Base-by-base conservation (phyloP, 2,329 filamentous ascomycete genomes). In the Pseudogymnoascus sp. region DNA sequence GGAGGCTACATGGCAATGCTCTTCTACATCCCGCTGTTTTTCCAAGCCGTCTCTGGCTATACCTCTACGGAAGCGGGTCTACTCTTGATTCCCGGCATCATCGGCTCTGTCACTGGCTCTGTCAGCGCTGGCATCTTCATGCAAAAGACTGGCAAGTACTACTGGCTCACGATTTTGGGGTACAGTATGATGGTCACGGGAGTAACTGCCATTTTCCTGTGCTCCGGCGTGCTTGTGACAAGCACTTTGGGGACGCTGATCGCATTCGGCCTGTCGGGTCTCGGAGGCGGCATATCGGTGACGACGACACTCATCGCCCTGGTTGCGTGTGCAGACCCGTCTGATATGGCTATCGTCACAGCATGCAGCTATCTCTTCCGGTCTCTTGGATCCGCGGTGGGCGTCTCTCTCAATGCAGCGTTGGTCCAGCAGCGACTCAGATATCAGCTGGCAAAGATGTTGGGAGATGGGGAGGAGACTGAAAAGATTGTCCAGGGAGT, bases 341-440 rank as follows among this genome's bases (percentile, higher is more conserved):
- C 84, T 47, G 89, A 93, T 68, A 86, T 89, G 66, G 89, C 90
- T 1, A 83, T 93, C 1, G 88, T 87, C 3, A 89, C 90, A 15
- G 90, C 90, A 7, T 91, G 88, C 73, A 89, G 86, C 19, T 93
- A 93, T 75, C 83, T 93, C 23, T 93, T 93, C 79, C 86, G 90
- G 40, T 88, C 87, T 1, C 79, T 93, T 0, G 90, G 89, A 10
- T 79, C 92, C 63, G 88, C 87, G n/a, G 77, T 90, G 64, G 83
- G 83, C 61, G 85, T 85, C 2, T 86, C 83, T 1, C 72, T 88
- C 62, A 79, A 80, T 31, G 81, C 88, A 1, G 89, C 88, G 1
- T 81, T 90, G 7, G 82, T 91, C 53, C 91, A 93, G 71, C 85
- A 89, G 70, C 79, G 81, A 2, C 78, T 93, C 19, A 79, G 88